Base-by-base conservation (phyloP, 2,329 filamentous ascomycete genomes). In the Claviceps sp. region DNA sequence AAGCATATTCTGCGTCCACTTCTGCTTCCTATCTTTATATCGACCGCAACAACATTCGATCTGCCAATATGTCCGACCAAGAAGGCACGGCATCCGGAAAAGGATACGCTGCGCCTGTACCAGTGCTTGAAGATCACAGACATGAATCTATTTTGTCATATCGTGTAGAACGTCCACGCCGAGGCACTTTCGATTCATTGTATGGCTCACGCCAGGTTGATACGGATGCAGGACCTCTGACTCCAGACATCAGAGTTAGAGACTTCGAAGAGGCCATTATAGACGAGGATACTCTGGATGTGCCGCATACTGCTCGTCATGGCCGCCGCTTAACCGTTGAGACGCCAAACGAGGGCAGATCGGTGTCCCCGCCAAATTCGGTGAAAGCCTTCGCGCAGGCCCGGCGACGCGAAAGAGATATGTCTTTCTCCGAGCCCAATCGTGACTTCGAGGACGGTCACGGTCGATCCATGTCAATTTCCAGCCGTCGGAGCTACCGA, bases 321-420 rank as follows among this genome's bases (percentile, higher is more conserved):
- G 71, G 69, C 53, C 78, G 79, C 16, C 76, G 78, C 52, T 73
- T 76, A 52, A 78, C 78, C 49, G 71, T 84, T 51, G 76, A 75
- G 37, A 79, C 78, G 1, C 67, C 73, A 46, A 66, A 71, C 24
- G 76, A 79, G 22, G 80, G 78, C 47, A 78, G 88, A 52, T 88
- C 87, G 1, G 72, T 80, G 2, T 97, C 93, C 5, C 91, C 91
- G 11, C 93, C 93, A 7, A 98, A 96, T 67, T 98, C 93, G 0
- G 89, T 98, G 50, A 95, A 97, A 67, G 93, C 93, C 4, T 98
- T 98, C 67, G 93, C 93, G 18, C 87, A 93, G 62, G 87, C 88
- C 52, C 85, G 88, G 49, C 86, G 88, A 54, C 84, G 90, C 54
- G 87, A 91, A 63, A 85, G 90, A 44, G 88, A 82, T 54, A 65